Evolutionary conservation across 2,329 filamentous ascomycete species (phyloP).

Genomic region (Alternaria metachromatica): DNA sequence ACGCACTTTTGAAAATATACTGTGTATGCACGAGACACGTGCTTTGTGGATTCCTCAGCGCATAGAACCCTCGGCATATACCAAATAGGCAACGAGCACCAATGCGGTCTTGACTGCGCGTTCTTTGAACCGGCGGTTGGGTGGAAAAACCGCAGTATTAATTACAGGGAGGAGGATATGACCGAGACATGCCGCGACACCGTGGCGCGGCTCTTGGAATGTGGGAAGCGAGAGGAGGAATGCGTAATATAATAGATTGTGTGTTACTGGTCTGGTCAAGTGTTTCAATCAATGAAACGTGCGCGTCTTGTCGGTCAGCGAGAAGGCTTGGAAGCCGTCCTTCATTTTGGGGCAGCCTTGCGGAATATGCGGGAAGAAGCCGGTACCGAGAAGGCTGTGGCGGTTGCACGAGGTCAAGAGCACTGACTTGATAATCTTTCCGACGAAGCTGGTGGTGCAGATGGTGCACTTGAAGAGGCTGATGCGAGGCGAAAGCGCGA

Average conservation of each 20-base stretch:
- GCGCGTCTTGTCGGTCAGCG: constrained; percentile 17
- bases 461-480: constrained; percentile 22
- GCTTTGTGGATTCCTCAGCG: constrained; percentile 6
- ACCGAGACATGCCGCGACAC: constrained; percentile 13
- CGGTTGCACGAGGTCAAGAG: constrained; percentile 7
- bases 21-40: constrained; percentile 21
- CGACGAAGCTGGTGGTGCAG: constrained; percentile 29
- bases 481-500: constrained; percentile 22
- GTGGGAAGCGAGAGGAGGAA: constrained; percentile 14
- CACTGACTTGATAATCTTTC: constrained; percentile 20
- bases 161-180: constrained; percentile 27
- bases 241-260: constrained; percentile 45
- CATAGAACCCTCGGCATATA: not conserved
- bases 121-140: constrained; percentile 37
- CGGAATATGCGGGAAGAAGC: constrained; percentile 20
- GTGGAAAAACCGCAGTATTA: constrained; percentile 30
- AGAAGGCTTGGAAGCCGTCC: constrained; percentile 4
- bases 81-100: constrained; percentile 4
- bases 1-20: not conserved
- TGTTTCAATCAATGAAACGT: constrained; percentile 32
- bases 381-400: constrained; percentile 9
- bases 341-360: constrained; percentile 27
- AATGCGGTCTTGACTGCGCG: constrained; percentile 1
- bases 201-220: constrained; percentile 13
- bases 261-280: constrained; percentile 26